Conservation (phyloP, 331 rosid species). For the Rosa hybrid region DNA sequence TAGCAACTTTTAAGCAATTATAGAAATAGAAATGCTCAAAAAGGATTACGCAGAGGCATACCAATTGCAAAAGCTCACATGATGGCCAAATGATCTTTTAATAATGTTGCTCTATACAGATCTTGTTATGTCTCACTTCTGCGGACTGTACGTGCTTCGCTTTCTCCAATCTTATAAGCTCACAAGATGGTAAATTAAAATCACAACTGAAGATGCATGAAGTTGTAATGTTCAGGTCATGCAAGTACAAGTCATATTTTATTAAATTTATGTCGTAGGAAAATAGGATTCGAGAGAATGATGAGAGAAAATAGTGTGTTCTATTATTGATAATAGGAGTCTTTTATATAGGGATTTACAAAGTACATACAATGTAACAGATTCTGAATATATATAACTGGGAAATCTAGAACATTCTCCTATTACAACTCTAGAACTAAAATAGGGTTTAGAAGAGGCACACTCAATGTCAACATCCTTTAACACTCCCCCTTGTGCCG, state of each 20-base stretch:
- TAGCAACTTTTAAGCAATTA: neutral
- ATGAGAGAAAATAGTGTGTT: too few relatives aligned
- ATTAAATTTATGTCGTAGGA: neutral
- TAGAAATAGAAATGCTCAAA: neutral
- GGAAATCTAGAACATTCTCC: too few relatives aligned
- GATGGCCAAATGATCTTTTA: neutral
- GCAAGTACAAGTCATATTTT: neutral
- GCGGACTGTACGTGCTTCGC: neutral
- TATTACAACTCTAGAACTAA: too few relatives aligned
- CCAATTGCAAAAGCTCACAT: slow-evolving; percentile 55
- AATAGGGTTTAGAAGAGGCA: too few relatives aligned
- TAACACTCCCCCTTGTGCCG: too few relatives aligned
- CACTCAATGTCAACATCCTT: too few relatives aligned
- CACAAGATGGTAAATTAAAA: neutral
- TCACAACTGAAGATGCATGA: neutral
- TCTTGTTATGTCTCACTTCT: neutral
- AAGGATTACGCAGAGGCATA: slow-evolving; percentile 33
- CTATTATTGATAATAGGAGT: too few relatives aligned
- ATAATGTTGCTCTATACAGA: neutral
- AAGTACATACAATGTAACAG: too few relatives aligned
- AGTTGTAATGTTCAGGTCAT: neutral
- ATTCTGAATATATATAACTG: too few relatives aligned
- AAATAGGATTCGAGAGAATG: too few relatives aligned
- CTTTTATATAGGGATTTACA: too few relatives aligned
- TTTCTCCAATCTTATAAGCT: neutral